Base-by-base conservation (phyloP, 2,329 filamentous ascomycete species). In the Arthrocladium fulminans region DNA sequence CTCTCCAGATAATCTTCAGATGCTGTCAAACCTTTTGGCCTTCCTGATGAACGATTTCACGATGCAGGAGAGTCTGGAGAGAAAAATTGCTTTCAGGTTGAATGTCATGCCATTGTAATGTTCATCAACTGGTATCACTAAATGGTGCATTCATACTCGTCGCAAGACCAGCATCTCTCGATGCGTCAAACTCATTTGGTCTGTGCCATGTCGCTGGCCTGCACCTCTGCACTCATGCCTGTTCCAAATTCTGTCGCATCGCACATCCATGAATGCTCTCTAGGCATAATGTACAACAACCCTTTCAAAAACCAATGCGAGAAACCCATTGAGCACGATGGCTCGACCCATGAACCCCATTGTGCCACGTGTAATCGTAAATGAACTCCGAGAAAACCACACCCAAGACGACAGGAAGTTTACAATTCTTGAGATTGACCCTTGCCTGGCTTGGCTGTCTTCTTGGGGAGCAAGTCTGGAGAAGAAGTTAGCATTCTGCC, bases 391-490 rank as follows among this genome's bases (percentile, higher is more conserved):
- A 84, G 84, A 80, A 83, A 81, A 80, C 78, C 82, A 74, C 67
- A 70, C 68, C 57, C 65, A 56, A 69, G 79, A 77, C 74, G 74
- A 74, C 71, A 72, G 76, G 75, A 77, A 63, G 65, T 75, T 79
- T 88, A 97, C 76, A 97, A 79, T 79, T 96, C 89, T 76, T 95
- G 88, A 76, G 88, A 94, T 63, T 81, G 77, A 69, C 81, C 84
- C 83, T 95, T 95, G 74, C 86, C 86, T 69, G 79, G 77, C 86
- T 97, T 96, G 70, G 83, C 79, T 50, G 92, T 95, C 87, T 97
- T 97, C 88, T 98, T 97, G 67, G 92, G 92, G 59, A 98, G 83
- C 57, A 98, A 85, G 77, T 98, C 90, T 94, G 65, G 47, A 62
- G 55, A 48, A 44, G 50, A 52, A 39, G 65, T 79, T 63, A 76